Percentiles rank a stretch among this genome's conserved stretches.
These are phyloP conservation scores for Parathielavia hyrcaniae DNA, from an alignment of 495 filamentous ascomycete genomes.

Conservation along the genomic window DNA sequence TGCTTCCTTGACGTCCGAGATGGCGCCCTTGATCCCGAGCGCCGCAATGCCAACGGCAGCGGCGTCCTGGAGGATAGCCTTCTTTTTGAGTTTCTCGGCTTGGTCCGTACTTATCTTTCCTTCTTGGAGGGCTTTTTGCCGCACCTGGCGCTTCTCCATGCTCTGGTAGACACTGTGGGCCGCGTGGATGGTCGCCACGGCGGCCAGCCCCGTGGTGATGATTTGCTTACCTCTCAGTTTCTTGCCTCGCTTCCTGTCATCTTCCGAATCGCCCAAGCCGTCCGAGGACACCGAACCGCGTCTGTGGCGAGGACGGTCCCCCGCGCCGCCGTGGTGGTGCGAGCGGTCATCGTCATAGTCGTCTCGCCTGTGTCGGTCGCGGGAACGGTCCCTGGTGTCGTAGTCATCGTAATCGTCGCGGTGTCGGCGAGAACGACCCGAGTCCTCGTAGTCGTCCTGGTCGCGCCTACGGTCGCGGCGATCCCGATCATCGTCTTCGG, in stretches of 20 bases:
- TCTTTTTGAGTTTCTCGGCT: slow-evolving; percentile 66
- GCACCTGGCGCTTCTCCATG: slow-evolving; percentile 65
- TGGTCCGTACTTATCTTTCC: slow-evolving; percentile 69
- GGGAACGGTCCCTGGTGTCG: slow-evolving; percentile 29
- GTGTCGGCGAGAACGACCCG: slow-evolving; percentile 30
- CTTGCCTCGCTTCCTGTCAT: slow-evolving; percentile 66
- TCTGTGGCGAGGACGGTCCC: slow-evolving; percentile 28
- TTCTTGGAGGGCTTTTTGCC: slow-evolving; percentile 63
- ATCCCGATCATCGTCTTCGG: slow-evolving; percentile 41
- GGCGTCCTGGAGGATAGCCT: slow-evolving; percentile 66
- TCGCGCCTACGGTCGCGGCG: slow-evolving; percentile 28
- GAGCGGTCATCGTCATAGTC: slow-evolving; percentile 48
- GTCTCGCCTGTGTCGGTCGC: slow-evolving; percentile 40
- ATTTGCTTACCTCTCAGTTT: slow-evolving; percentile 81
- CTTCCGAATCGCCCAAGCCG: slow-evolving; percentile 64
- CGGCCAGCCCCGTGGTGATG: slow-evolving; percentile 74
- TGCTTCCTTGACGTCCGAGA: slow-evolving; percentile 55
- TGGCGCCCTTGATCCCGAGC: slow-evolving; percentile 76
- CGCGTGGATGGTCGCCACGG: slow-evolving; percentile 84
- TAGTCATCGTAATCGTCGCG: slow-evolving; percentile 49
- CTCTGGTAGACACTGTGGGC: slow-evolving; percentile 71
- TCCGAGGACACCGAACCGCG: slow-evolving; percentile 43
- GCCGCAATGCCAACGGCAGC: slow-evolving; percentile 78
- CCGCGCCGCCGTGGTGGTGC: slow-evolving; percentile 34
- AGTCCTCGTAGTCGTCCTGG: slow-evolving; percentile 34